Base-by-base conservation (phyloP, 225 moss, liverwort and hornwort species). In the Bryoerythrophyllum caledonicum region DNA sequence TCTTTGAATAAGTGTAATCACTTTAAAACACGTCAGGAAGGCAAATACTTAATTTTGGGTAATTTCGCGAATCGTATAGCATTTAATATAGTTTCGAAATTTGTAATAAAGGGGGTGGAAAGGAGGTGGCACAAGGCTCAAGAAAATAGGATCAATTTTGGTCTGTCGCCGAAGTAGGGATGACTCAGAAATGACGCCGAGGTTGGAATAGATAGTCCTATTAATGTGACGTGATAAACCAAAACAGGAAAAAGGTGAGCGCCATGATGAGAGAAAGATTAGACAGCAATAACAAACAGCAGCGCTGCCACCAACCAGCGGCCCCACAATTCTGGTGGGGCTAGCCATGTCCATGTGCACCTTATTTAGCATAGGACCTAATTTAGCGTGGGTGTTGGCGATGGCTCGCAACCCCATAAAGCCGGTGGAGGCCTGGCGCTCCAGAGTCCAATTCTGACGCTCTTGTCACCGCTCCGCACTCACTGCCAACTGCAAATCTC, bases 401-500 rank as follows among this genome's bases (percentile, higher is more conserved):
- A 6, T 23, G 60, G 73, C 60, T 24, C 60, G 67, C 27, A 73
- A 28, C 67, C 59, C 73, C 17, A 60, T 19, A 60, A 66, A 32
- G 32, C 5, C 32, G 41, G 41, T 57, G 51, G n/a, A 4, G 1
- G 1, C 2, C 1, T 2, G 23, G 28, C 32, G 32, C 32, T 41
- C 3, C 1, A 40, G 38, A 9, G 25, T 24, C 15, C 6, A 19
- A 8, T 4, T 43, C 79, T 74, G 79, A 34, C 55, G 7, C 61
- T 32, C 52, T 67, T 74, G 79, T 74, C 62, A 63, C 68, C 68
- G 60, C 74, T 67, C 24, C 68, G 79, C 79, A 32, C 32, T 32
- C 32, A 74, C 56, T 37, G 37, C 26, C 68, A 63, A 56, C 80
- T 61, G 63, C 51, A 73, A 51, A 23, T 59, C 40, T 17, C 60